These are phyloP conservation scores for Beauveria rudraprayagi DNA, from an alignment of 2,329 filamentous ascomycete species.

Conservation along the genomic window DNA sequence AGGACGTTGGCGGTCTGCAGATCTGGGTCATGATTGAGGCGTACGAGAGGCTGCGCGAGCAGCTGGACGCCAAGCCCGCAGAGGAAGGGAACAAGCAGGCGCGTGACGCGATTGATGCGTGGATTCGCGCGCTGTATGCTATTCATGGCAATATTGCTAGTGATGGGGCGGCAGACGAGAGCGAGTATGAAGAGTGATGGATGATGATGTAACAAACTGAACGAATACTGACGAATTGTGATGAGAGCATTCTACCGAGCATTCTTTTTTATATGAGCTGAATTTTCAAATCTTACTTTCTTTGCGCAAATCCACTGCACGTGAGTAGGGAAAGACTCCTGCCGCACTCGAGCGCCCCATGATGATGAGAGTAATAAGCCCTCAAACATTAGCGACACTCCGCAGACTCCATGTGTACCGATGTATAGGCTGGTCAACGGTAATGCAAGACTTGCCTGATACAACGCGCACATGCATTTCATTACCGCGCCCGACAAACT, in stretches of 20 bases:
- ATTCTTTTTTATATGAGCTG: not conserved
- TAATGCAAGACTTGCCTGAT: no score
- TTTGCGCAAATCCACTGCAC: no score
- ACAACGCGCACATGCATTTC: not conserved
- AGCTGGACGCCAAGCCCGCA: slow-evolving; percentile 28
- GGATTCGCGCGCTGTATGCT: slow-evolving; percentile 40
- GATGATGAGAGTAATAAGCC: no score
- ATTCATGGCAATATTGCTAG: slow-evolving; percentile 32
- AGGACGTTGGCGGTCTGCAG: slow-evolving; percentile 32
- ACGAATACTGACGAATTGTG: not conserved
- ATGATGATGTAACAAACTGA: not conserved
- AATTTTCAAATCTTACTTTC: no score
- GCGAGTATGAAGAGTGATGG: slow-evolving; percentile 19
- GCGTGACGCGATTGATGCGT: slow-evolving; percentile 38
- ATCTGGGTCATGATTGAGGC: slow-evolving; percentile 52
- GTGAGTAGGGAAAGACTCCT: no score
- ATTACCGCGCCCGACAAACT: not conserved
- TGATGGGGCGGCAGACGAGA: slow-evolving; percentile 19
- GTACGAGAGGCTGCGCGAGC: slow-evolving; percentile 45
- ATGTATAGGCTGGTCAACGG: no score
- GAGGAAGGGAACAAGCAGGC: slow-evolving; percentile 23
- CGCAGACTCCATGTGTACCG: no score
- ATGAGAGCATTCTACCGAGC: no score
- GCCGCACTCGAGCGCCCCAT: no score
- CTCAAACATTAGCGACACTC: no score